A percentile compares a stretch with the other conserved stretches of the same genome.
These are phyloP conservation scores for Ogataea kodamae DNA, from an alignment of 805 yeast genomes.

Conservation along the genomic window DNA sequence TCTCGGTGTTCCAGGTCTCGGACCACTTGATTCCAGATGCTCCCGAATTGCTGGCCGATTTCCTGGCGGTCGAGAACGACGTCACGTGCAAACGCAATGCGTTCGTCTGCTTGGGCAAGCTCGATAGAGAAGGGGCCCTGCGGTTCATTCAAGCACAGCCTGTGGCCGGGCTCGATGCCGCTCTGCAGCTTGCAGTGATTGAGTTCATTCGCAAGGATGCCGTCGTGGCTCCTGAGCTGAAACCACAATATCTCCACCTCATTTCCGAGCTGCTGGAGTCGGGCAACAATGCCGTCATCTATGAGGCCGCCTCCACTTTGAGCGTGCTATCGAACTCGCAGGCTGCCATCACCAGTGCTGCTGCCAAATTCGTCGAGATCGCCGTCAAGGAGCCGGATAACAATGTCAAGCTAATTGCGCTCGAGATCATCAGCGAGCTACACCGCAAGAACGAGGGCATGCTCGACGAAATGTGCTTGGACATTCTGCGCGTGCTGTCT, in stretches of 20 bases:
- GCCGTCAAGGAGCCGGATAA: conserved; percentile 93
- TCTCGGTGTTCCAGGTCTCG: conserved; percentile 75
- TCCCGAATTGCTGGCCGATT: conserved; percentile 71
- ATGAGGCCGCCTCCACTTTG: conserved; percentile 87
- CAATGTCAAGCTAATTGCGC: conserved; percentile 87
- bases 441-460: conserved; percentile 75
- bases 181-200: conserved; percentile 83
- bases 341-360: conserved; percentile 70
- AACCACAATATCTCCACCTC: conserved; percentile 66
- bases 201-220: conserved; percentile 90
- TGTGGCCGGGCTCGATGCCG: conserved; percentile 69
- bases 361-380: conserved; percentile 78
- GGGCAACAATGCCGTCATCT: conserved; percentile 68
- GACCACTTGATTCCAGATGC: conserved; percentile 94
- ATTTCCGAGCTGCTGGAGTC: conserved; percentile 71
- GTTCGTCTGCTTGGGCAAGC: conserved; percentile 76
- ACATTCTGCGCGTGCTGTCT: conserved; percentile 79
- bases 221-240: conserved; percentile 55
- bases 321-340: conserved; percentile 56
- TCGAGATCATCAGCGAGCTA: conserved; percentile 78
- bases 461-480: conserved; percentile 78
- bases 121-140: conserved; percentile 83
- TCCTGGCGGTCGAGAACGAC: conserved; percentile 80
- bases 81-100: conserved; percentile 95
- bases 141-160: conserved; percentile 71